Evolutionary conservation across 345 rosid genomes (phyloP).

Genomic region (Euclidium syriacum): DNA sequence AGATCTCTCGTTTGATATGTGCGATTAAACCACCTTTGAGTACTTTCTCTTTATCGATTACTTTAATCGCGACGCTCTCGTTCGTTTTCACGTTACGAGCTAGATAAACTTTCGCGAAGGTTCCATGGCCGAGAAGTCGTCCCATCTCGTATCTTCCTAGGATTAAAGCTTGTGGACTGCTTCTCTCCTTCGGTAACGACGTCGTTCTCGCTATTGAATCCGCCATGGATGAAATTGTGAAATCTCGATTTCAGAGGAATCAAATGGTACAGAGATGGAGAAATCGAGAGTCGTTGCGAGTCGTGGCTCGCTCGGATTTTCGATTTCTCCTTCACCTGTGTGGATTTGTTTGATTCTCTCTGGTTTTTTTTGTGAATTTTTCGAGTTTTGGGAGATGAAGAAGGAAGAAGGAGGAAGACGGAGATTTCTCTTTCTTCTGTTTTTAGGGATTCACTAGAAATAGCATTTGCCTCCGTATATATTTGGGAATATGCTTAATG

Average conservation of each 20-base stretch:
- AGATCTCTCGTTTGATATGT: slow-evolving; percentile 74
- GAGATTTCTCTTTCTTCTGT: slow-evolving; percentile 7
- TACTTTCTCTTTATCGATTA: slow-evolving; percentile 68
- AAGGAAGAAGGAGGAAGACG: slow-evolving; percentile 4
- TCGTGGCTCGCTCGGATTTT: slow-evolving; percentile 20
- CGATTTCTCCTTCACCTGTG: slow-evolving; percentile 15
- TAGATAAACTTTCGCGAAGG: slow-evolving; percentile 84
- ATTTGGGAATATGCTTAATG: slow-evolving; percentile 21
- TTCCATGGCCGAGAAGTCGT: slow-evolving; percentile 74
- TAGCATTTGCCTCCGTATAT: slow-evolving; percentile 22
- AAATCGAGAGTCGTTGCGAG: slow-evolving; percentile 35
- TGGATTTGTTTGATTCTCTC: neutral
- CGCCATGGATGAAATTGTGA: slow-evolving; percentile 13
- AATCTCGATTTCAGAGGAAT: neutral
- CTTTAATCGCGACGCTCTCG: slow-evolving; percentile 66
- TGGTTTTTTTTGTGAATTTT: neutral
- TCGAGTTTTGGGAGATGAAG: neutral
- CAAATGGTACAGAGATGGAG: neutral
- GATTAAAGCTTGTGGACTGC: slow-evolving; percentile 40
- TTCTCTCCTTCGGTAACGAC: slow-evolving; percentile 25
- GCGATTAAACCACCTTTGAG: slow-evolving; percentile 62
- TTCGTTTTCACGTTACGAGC: slow-evolving; percentile 52
- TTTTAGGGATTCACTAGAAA: slow-evolving; percentile 19
- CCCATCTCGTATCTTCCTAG: slow-evolving; percentile 78
- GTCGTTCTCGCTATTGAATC: neutral